Evolutionary conservation across 2,329 filamentous ascomycete genomes (phyloP), one percentile per base, ranked within the genome.

Genomic region (Aspergillus sp.): DNA sequence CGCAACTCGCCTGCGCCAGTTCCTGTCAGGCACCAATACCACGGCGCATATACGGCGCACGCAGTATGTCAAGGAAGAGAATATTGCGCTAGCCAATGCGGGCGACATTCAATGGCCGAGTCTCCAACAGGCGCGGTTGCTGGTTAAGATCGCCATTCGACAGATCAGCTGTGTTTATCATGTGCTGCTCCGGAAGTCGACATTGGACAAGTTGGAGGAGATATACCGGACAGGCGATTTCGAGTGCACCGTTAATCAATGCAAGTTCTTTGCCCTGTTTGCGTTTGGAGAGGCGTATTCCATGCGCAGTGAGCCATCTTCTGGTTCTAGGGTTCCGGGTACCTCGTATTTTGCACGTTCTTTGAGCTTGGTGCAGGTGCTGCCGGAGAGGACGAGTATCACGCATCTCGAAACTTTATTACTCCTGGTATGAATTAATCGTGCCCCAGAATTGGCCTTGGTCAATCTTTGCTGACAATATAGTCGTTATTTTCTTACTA

Each of bases 251-350:
- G 15, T 74, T 51, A 77, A 75, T 65, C 64, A 78, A 11, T 79
- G 76, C 64, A 79, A 79, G 44, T 77, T 79, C 43, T 80, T 77
- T 44, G 73, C 74, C 0, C 61, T 80, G 8, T 79, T 80, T 66
- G 76, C 76, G 0, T 68, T 80, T 41, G 78, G 78, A 0, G 76
- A 80, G 50, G 76, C 77, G 2, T 80, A 80, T 56, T 77, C 77
- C 0, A 75, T 76, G 49, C 65, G 76, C 1, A 71, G 73, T 2
- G 57, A 72, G 57, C 62, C 71, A 55, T 65, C 64, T 2, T 65
- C 66, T 15, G 71, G 68, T n/a, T 68, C 65, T 3, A 65, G 68
- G 7, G 76, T 80, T 1, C 77, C 78, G 0, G 78, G 78, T 0
- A 78, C 76, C 1, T 72, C 73, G 1, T 80, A 79, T 46, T 80